Conservation (phyloP, 768 basidiomycete species). For the Asterophora parasitica region DNA sequence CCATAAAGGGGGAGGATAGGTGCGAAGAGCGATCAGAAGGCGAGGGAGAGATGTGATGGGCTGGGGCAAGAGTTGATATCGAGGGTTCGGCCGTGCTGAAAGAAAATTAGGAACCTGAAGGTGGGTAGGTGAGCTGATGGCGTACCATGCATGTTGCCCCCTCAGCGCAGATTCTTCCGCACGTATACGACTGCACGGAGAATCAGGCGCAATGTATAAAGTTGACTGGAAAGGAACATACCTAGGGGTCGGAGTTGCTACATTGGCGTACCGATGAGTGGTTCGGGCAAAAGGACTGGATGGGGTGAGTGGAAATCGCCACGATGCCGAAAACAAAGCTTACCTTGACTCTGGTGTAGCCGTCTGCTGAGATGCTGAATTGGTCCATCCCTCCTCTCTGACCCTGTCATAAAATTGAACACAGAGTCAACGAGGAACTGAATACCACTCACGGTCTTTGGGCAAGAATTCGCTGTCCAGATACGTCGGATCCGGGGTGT, state of each 20-base stretch:
- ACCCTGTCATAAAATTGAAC: slow-evolving; percentile 12
- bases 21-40: slow-evolving; percentile 27
- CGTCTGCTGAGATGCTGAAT: slow-evolving; percentile 29
- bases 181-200: slow-evolving; percentile 7
- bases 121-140: neutral
- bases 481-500: slow-evolving; percentile 6
- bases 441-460: slow-evolving; percentile 13
- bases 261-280: slow-evolving; percentile 20
- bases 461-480: slow-evolving; percentile 12
- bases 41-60: slow-evolving; percentile 26
- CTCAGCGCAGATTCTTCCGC: slow-evolving; percentile 23
- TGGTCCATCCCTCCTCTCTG: slow-evolving; percentile 17
- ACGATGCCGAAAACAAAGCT: slow-evolving; percentile 3
- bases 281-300: slow-evolving; percentile 19
- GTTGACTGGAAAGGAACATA: slow-evolving; percentile 16
- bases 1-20: slow-evolving; percentile 46
- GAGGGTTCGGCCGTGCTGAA: slow-evolving; percentile 20
- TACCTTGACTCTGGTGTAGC: slow-evolving; percentile 47
- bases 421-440: neutral
- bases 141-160: slow-evolving; percentile 18
- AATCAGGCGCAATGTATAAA: slow-evolving; percentile 3
- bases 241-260: slow-evolving; percentile 30
- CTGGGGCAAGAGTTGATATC: slow-evolving; percentile 17
- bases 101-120: neutral
- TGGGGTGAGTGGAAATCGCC: slow-evolving; percentile 3